These are phyloP conservation scores for Neocallimastix lanati DNA, from an alignment of 192 early-diverging fungal species.

Conservation along the genomic window DNA sequence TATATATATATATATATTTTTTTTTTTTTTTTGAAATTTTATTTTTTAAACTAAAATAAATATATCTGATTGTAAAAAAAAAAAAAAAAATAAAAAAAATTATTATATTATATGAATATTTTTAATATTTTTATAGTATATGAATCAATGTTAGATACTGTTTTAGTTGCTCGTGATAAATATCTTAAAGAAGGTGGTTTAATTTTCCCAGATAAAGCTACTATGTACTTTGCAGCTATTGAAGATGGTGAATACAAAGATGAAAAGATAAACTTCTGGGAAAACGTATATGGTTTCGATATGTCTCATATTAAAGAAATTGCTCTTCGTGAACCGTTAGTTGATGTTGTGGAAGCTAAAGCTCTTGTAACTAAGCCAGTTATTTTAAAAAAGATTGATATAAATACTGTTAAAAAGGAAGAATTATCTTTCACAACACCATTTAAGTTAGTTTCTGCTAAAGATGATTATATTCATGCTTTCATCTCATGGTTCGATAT, in stretches of 20 bases:
- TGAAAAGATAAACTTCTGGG: constrained; percentile 80
- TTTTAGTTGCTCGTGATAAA: constrained; percentile 84
- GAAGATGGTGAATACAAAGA: constrained; percentile 92
- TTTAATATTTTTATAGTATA: too few species aligned
- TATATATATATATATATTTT: neutral
- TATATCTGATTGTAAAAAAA: too few species aligned
- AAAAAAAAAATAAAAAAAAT: too few species aligned
- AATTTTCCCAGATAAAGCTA: constrained; percentile 74
- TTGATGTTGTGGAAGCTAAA: constrained; percentile 84
- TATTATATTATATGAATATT: too few species aligned
- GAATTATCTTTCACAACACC: constrained; percentile 69
- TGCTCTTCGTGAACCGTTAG: constrained; percentile 76
- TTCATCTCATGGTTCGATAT: constrained; percentile 97
- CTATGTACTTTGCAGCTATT: constrained; percentile 73
- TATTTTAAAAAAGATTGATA: constrained; percentile 28
- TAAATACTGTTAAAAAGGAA: constrained; percentile 73
- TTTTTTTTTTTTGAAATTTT: neutral
- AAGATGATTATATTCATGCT: constrained; percentile 78
- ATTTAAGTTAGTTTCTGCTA: constrained; percentile 54
- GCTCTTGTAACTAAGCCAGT: constrained; percentile 52
- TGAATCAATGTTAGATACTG: constrained; percentile 99
- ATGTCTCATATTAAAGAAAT: constrained; percentile 81
- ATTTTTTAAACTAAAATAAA: too few species aligned
- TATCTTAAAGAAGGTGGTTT: constrained; percentile 80
- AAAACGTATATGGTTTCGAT: constrained; percentile 92